Evolutionary conservation across 257 asterid genomes (phyloP).

Genomic region (Przewalskia tangutica): DNA sequence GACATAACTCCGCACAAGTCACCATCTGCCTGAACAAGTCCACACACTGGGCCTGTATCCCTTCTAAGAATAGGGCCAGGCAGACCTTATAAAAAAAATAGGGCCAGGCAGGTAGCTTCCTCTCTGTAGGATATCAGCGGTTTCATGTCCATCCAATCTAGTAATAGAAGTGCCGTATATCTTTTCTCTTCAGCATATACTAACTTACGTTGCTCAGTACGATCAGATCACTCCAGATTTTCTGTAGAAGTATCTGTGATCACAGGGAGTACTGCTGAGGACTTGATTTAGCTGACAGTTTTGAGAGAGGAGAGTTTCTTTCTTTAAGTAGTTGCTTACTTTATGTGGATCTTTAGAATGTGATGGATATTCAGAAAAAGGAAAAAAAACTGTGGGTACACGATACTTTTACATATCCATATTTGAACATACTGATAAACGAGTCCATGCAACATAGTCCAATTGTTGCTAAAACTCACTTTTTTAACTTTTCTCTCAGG

Average conservation of each 20-base stretch:
- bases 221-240: background rate
- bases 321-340: background rate
- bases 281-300: background rate
- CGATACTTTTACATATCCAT: constrained; percentile 6
- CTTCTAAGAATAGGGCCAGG: background rate
- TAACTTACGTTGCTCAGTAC: background rate
- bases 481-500: constrained; percentile 28
- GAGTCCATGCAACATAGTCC: constrained; percentile 5
- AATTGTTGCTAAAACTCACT: background rate
- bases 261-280: background rate
- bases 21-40: background rate
- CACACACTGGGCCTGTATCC: background rate
- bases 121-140: background rate
- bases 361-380: constrained; percentile 72
- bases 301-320: background rate
- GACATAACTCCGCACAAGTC: background rate
- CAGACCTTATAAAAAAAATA: background rate
- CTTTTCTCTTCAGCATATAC: background rate
- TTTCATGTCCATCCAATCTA: background rate
- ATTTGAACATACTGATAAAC: background rate
- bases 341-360: constrained; percentile 65
- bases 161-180: background rate
- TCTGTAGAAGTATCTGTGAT: background rate
- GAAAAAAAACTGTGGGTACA: constrained; percentile 42
- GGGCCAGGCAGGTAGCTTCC: background rate